Percentiles rank a stretch among this genome's conserved stretches.
Conservation (phyloP, 2,329 filamentous ascomycete genomes). For the Davidsoniella australis region DNA sequence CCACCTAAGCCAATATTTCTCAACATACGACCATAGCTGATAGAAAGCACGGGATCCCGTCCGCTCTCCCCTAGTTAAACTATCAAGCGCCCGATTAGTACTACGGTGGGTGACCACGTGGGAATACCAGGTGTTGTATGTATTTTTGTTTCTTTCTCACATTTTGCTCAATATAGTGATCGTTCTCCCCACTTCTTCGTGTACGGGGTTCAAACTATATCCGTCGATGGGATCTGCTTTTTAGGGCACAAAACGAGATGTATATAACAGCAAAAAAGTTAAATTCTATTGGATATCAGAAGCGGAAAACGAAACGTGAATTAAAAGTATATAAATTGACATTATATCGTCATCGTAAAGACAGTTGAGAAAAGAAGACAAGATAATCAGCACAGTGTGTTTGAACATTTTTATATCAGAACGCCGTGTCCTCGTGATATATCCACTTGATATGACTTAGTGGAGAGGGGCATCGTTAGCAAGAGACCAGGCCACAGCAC, state of each 20-base stretch:
- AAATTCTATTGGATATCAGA: no score
- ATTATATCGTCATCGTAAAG: not conserved
- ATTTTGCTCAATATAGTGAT: constrained; percentile 14
- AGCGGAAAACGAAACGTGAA: not conserved
- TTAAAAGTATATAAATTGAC: not conserved
- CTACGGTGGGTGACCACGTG: no score
- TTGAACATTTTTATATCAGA: no score
- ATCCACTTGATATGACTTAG: not conserved
- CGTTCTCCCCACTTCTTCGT: not conserved
- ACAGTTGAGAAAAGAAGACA: not conserved
- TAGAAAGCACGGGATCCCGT: no score
- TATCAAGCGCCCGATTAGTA: no score
- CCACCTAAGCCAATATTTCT: no score
- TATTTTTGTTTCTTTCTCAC: constrained; percentile 12
- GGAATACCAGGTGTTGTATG: no score
- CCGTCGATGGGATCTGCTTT: not conserved
- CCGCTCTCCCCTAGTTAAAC: no score
- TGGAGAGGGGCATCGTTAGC: constrained; percentile 21
- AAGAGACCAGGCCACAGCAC: constrained; percentile 36
- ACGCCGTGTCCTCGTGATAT: no score
- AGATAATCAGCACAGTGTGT: not conserved
- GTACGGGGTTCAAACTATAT: not conserved
- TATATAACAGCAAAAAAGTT: no score
- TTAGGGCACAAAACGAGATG: no score
- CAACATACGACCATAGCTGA: no score